These are phyloP conservation scores for Westerdykella ornata DNA, from an alignment of 2,329 filamentous ascomycete species.

Conservation along the genomic window DNA sequence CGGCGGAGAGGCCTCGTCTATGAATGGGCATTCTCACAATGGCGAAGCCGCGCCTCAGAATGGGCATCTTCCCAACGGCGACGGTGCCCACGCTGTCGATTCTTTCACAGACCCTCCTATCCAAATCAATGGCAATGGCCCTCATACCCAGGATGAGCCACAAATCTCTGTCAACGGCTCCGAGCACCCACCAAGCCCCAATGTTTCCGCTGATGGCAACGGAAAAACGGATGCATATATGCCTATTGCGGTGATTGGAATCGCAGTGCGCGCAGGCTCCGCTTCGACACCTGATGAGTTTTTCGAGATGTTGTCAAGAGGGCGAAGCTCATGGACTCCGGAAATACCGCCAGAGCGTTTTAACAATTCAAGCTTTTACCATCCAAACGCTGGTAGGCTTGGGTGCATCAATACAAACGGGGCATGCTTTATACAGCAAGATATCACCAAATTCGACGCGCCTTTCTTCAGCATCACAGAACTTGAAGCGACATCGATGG, in stretches of 20 bases:
- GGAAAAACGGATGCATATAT: constrained; percentile 1
- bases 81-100: not conserved
- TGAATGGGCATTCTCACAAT: too few relatives aligned
- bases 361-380: constrained; percentile 33
- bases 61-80: not conserved
- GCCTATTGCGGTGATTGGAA: constrained; percentile 33
- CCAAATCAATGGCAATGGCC: not conserved
- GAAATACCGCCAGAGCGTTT: constrained; percentile 30
- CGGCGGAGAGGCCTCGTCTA: too few relatives aligned
- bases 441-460: constrained; percentile 16
- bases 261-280: constrained; percentile 29
- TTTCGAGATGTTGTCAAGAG: constrained; percentile 31
- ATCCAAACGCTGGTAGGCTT: constrained; percentile 23
- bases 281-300: constrained; percentile 28
- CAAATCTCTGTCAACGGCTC: constrained; percentile 1
- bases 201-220: constrained; percentile 1
- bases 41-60: too few relatives aligned
- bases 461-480: constrained; percentile 19
- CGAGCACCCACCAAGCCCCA: not conserved
- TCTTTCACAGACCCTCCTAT: not conserved
- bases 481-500: constrained; percentile 12
- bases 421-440: constrained; percentile 13
- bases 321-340: constrained; percentile 23
- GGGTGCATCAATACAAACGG: constrained; percentile 8
- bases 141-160: too few relatives aligned